A percentile compares a stretch with the other conserved stretches of the same genome.
Conservation (phyloP, 805 yeast species). For the Jamesozyma lodderae region DNA sequence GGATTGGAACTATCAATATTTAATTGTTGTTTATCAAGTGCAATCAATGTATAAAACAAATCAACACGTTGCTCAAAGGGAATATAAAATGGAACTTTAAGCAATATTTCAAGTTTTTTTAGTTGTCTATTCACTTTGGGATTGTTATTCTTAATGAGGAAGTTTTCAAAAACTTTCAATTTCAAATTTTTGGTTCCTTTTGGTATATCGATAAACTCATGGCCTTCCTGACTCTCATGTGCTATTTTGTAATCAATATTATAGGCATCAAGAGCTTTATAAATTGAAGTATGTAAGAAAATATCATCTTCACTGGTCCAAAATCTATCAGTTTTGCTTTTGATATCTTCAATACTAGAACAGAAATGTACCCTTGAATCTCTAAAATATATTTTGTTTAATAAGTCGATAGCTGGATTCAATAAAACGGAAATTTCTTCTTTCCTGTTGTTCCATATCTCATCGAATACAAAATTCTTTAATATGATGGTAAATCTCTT, state of each 20-base stretch:
- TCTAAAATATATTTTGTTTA: constrained; percentile 23
- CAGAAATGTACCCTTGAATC: constrained; percentile 15
- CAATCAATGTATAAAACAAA: constrained; percentile 57
- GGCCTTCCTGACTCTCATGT: too few relatives aligned
- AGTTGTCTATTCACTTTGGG: constrained; percentile 10
- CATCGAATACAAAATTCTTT: constrained; percentile 17
- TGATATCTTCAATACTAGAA: background rate
- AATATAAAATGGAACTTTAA: constrained; percentile 68
- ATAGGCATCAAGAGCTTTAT: constrained; percentile 7
- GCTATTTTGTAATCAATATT: background rate
- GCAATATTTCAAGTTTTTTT: constrained; percentile 42
- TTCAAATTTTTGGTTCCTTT: background rate
- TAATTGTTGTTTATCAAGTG: constrained; percentile 37
- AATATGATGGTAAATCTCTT: constrained; percentile 15
- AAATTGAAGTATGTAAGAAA: constrained; percentile 15
- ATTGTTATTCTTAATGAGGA: too few relatives aligned
- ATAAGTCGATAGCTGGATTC: constrained; percentile 10
- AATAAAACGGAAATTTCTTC: constrained; percentile 5
- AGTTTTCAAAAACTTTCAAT: too few relatives aligned
- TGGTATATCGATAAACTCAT: too few relatives aligned
- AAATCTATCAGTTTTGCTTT: background rate
- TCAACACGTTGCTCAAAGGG: constrained; percentile 67
- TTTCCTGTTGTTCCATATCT: constrained; percentile 14
- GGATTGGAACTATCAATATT: constrained; percentile 5
- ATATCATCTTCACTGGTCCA: constrained; percentile 15